Evolutionary conservation across 176 grass and related monocot genomes (phyloP).

Genomic region (Triticum timopheevii): DNA sequence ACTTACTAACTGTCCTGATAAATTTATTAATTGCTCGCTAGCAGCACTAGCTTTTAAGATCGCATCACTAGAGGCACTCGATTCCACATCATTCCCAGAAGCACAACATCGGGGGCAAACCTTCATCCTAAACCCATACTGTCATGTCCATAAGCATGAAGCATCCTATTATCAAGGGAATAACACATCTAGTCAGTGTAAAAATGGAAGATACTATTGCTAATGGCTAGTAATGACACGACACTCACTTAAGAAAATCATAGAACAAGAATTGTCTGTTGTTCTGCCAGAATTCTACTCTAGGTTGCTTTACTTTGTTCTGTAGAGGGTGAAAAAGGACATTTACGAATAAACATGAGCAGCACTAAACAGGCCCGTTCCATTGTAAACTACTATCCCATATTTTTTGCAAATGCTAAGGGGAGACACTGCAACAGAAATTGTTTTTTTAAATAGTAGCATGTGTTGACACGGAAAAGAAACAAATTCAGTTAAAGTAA

Average conservation of each 20-base stretch:
- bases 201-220: not conserved
- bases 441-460: conserved; percentile 85
- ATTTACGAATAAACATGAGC: conserved; percentile 91
- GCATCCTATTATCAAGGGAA: conserved; percentile 63
- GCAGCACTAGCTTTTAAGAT: conserved; percentile 81
- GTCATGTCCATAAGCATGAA: conserved; percentile 79
- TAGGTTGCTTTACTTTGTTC: conserved; percentile 8
- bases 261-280: too few relatives aligned
- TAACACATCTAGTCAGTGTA: not conserved
- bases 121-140: conserved; percentile 93
- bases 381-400: conserved; percentile 74
- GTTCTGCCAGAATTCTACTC: not conserved
- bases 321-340: not conserved
- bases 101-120: conserved; percentile 71
- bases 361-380: conserved; percentile 88
- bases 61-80: conserved; percentile 80
- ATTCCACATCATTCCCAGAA: conserved; percentile 82
- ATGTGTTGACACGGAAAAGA: conserved; percentile 59
- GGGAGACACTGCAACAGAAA: conserved; percentile 79
- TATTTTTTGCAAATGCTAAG: conserved; percentile 86
- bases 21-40: conserved; percentile 79
- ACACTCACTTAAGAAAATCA: not conserved
- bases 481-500: not conserved
- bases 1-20: conserved; percentile 66
- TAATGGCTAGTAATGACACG: not conserved